Evolutionary conservation across 345 rosid genomes (phyloP).

Genomic region (Leavenworthia alabamica): DNA sequence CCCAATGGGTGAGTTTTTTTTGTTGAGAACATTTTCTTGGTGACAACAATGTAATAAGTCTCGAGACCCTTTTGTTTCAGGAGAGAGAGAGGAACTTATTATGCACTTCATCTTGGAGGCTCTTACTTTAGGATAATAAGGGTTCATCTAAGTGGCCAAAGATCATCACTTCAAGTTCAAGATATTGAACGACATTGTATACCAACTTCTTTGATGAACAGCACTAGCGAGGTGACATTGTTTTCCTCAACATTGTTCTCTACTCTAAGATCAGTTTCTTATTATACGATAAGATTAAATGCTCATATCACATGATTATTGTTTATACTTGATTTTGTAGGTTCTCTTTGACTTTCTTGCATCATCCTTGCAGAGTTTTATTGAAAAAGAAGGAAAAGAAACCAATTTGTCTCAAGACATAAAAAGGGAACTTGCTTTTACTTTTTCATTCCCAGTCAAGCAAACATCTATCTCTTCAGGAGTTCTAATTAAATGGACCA

Average conservation of each 20-base stretch:
- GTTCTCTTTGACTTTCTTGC: constrained; percentile 78
- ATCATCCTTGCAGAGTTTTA: constrained; percentile 57
- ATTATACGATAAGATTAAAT: neutral
- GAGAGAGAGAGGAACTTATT: constrained; percentile 77
- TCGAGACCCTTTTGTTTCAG: constrained; percentile 46
- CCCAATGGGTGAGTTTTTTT: constrained; percentile 36
- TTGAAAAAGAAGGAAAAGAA: constrained; percentile 56
- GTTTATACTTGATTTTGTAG: too few relatives aligned
- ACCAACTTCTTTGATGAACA: constrained; percentile 61
- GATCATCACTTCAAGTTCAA: constrained; percentile 49
- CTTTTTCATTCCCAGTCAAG: constrained; percentile 85
- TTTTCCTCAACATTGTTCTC: too few relatives aligned
- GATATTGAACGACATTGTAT: constrained; percentile 58
- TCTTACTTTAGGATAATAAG: constrained; percentile 79
- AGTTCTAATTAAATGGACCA: constrained; percentile 74
- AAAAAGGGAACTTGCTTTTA: constrained; percentile 71
- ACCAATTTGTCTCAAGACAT: constrained; percentile 27
- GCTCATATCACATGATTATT: constrained; percentile 6
- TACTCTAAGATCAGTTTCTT: too few relatives aligned
- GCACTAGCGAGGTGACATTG: constrained; percentile 70
- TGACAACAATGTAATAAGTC: too few relatives aligned
- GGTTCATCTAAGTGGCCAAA: constrained; percentile 71
- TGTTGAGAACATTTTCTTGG: neutral
- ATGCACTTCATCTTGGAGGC: constrained; percentile 89
- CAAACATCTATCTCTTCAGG: constrained; percentile 67